Evolutionary conservation across 2,329 filamentous ascomycete species (phyloP).

Genomic region (Madurella mycetomatis): DNA sequence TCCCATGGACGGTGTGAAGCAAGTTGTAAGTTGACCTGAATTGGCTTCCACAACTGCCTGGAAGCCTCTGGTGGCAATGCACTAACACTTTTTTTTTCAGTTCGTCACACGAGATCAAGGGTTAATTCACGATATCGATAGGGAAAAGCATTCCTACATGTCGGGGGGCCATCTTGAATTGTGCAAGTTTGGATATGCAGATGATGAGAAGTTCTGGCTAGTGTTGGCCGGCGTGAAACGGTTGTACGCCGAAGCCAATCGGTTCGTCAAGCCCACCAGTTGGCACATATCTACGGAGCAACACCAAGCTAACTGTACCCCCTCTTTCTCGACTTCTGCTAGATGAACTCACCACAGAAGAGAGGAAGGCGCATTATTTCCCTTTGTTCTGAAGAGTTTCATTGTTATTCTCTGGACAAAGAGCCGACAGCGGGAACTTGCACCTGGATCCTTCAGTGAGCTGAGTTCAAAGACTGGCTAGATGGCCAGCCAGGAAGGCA

Average conservation of each 20-base stretch:
- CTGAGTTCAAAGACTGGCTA: too few species aligned
- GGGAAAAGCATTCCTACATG: not conserved
- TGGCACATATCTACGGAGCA: not conserved
- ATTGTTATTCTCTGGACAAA: too few species aligned
- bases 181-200: not conserved
- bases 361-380: too few species aligned
- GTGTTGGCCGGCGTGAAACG: not conserved
- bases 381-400: too few species aligned
- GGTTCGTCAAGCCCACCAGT: not conserved
- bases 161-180: not conserved
- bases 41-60: not conserved
- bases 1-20: not conserved
- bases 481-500: too few species aligned
- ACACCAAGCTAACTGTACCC: not conserved
- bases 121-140: not conserved
- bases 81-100: not conserved
- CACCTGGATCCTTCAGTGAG: too few species aligned
- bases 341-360: too few species aligned
- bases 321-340: not conserved
- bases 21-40: constrained; percentile 1
- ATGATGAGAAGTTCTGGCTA: too few species aligned
- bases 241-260: not conserved
- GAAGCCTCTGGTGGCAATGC: too few species aligned
- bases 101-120: not conserved
- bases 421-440: too few species aligned